Base-by-base conservation (phyloP, 148 eudicot species). In the Salicornia ramosissima region DNA sequence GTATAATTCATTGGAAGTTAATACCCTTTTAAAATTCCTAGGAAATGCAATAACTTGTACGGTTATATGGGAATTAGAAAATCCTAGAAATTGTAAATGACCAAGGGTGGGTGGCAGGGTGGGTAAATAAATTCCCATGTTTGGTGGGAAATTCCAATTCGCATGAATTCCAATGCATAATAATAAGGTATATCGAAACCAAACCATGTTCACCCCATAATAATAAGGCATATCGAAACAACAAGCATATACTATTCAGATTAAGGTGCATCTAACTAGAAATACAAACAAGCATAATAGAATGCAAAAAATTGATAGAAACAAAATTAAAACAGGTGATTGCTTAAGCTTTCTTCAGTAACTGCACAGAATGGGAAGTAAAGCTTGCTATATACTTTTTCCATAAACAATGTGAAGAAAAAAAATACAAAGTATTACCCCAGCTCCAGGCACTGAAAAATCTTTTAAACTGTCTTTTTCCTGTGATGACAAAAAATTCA, bases 401-500 rank as follows among this genome's bases (percentile, higher is more conserved):
- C 36, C 15, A 47, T 12, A 49, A 59, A 46, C 14, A 14, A 60
- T 18, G n/a, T 43, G 57, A 59, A 39, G 25, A 25, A 19, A 40
- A 19, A 67, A 68, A 42, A 49, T 49, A 47, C 47, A 54, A 40
- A 50, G 12, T 75, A 73, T 66, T 90, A 92, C 98, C 90, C 96
- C 98, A 74, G 96, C 98, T 80, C 85, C 98, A 75, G 98, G 96
- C 71, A 81, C 89, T 25, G 82, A 81, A 65, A 83, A 82, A 64
- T 93, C 95, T 73, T 88, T 93, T 29, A 79, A 80, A 25, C 83
- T 78, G 68, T 87, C 90, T 29, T 67, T 84, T 50, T 83, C 96
- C 97, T 93, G 86, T 75, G 39, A 79, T 54, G 24, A 43, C 18
- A 46, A 67, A 60, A 59, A 31, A 12, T 26, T 25, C 22, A 26